Conservation (phyloP, 164 flowering plant species). For the Dillenia turbinata region DNA sequence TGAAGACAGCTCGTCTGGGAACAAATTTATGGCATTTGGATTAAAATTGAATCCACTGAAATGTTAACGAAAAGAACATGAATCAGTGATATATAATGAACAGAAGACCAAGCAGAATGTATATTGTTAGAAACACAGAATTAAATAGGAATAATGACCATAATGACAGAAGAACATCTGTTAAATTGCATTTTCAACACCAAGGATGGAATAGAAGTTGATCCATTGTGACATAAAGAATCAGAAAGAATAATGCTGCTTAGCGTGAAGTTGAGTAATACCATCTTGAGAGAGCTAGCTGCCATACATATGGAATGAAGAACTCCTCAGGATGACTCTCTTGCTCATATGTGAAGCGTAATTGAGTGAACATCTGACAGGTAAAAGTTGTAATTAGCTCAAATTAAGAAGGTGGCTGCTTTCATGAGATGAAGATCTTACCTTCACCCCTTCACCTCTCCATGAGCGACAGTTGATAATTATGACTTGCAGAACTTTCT, state of each 20-base stretch:
- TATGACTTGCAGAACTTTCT: conserved; percentile 85
- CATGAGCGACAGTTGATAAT: conserved; percentile 83
- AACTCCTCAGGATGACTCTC: conserved; percentile 99
- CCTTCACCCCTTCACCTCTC: conserved; percentile 99
- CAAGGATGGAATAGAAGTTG: too few relatives aligned
- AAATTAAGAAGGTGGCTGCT: not conserved
- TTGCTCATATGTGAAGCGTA: conserved; percentile 94
- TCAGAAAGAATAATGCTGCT: not conserved
- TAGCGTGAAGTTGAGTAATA: conserved; percentile 13
- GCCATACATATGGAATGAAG: conserved; percentile 97
- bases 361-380: conserved; percentile 80
- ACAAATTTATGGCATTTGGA: conserved; percentile 45
- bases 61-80: not conserved
- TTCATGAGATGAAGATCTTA: conserved; percentile 15
- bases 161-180: too few relatives aligned
- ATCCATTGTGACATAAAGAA: too few relatives aligned
- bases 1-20: conserved; percentile 35
- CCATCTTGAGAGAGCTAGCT: conserved; percentile 70
- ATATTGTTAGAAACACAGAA: not conserved
- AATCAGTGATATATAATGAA: conserved; percentile 2
- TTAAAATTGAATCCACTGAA: conserved; percentile 45
- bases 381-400: not conserved
- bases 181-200: too few relatives aligned
- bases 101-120: not conserved
- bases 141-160: too few relatives aligned